Conservation (phyloP, 768 basidiomycete genomes). For the Leccinum broughii region DNA sequence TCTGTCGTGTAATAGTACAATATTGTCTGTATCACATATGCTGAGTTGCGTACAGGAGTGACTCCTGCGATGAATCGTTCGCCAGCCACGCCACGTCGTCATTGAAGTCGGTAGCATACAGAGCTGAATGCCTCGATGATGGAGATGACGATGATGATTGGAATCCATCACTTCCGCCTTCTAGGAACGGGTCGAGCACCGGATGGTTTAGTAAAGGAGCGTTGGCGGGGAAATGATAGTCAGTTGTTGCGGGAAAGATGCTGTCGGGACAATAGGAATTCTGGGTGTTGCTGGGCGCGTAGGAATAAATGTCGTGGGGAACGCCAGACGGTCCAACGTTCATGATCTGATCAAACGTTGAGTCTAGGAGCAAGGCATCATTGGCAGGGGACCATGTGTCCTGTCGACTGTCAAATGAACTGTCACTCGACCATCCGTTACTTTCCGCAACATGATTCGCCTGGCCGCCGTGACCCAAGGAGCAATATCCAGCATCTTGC, state of each 20-base stretch:
- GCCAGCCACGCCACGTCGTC: slow-evolving; percentile 9
- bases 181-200: slow-evolving; percentile 16
- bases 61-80: slow-evolving; percentile 12
- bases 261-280: slow-evolving; percentile 6
- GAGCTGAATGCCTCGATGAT: slow-evolving; percentile 24
- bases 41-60: slow-evolving; percentile 12
- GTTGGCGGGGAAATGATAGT: slow-evolving; percentile 8
- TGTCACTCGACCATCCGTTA: slow-evolving; percentile 6
- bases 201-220: slow-evolving; percentile 11
- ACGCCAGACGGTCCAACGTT: background rate
- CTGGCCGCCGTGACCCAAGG: background rate
- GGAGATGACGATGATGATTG: slow-evolving; percentile 27
- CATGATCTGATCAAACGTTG: slow-evolving; percentile 7
- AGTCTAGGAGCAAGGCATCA: background rate
- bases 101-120: slow-evolving; percentile 12
- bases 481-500: slow-evolving; percentile 14
- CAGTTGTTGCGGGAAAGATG: slow-evolving; percentile 4
- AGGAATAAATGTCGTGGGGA: slow-evolving; percentile 6
- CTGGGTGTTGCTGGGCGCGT: slow-evolving; percentile 3
- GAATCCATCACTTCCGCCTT: slow-evolving; percentile 14
- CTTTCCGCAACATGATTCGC: slow-evolving; percentile 2
- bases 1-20: background rate
- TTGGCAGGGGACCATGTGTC: slow-evolving; percentile 3
- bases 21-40: slow-evolving; percentile 18
- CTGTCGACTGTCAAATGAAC: slow-evolving; percentile 6